phyloP scores from a whole-genome alignment of 2,329 filamentous ascomycete species.

The Talaromyces sp. region DNA sequence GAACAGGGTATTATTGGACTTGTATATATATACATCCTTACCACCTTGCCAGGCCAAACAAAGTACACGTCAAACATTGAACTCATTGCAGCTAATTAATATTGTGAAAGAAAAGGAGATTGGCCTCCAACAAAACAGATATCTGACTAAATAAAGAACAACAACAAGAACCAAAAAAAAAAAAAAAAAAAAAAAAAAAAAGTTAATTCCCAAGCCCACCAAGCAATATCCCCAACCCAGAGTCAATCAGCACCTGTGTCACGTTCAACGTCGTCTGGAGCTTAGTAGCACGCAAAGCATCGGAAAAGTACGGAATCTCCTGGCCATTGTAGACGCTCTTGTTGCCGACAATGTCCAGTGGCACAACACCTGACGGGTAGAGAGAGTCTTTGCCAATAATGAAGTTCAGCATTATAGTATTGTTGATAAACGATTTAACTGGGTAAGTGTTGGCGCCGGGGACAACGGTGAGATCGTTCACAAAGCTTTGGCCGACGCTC shows the following conservation, averaged over 20 bases:
- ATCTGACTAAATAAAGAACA: too few species aligned
- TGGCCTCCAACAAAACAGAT: not conserved
- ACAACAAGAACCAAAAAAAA: not conserved
- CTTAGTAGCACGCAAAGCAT: constrained; percentile 44
- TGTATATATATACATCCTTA: not conserved
- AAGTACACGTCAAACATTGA: not conserved
- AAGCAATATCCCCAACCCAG: not conserved
- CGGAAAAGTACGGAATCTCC: constrained; percentile 50
- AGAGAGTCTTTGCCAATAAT: constrained; percentile 20
- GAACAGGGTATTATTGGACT: not conserved
- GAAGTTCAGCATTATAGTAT: constrained; percentile 28
- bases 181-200: constrained; percentile 2
- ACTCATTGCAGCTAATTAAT: not conserved
- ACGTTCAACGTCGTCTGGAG: constrained; percentile 45
- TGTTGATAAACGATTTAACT: constrained; percentile 47
- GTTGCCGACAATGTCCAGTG: constrained; percentile 47
- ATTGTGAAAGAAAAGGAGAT: not conserved
- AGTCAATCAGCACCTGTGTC: constrained; percentile 20
- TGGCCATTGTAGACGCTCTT: constrained; percentile 44
- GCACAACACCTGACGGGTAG: constrained; percentile 45
- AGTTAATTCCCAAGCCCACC: not conserved
- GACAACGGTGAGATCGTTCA: constrained; percentile 47
- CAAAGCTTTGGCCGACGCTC: constrained; percentile 45
- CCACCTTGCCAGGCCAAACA: not conserved
- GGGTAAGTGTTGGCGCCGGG: constrained; percentile 51